Conservation (phyloP, 495 filamentous ascomycete genomes). For the Xylaria longipes region DNA sequence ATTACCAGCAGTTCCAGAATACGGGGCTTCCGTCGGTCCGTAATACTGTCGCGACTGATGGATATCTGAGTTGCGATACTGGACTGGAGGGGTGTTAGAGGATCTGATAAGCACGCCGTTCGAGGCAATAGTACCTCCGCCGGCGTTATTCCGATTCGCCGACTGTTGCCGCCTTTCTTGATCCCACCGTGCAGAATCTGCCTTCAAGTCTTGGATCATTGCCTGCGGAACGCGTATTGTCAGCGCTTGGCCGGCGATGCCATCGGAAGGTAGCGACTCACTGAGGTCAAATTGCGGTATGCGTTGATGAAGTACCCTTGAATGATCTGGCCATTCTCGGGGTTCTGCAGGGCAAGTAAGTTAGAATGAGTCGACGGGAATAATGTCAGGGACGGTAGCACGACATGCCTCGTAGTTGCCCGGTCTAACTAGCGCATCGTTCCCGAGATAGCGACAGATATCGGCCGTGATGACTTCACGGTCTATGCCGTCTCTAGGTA, state of each 20-base stretch:
- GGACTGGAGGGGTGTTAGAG: constrained; percentile 65
- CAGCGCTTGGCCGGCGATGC: constrained; percentile 25
- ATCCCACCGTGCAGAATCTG: constrained; percentile 82
- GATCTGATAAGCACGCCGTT: constrained; percentile 57
- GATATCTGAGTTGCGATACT: constrained; percentile 58
- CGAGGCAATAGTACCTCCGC: constrained; percentile 64
- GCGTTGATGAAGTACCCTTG: constrained; percentile 86
- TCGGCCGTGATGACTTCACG: constrained; percentile 94
- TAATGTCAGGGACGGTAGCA: constrained; percentile 16
- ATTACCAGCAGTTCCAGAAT: constrained; percentile 33
- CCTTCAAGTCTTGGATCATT: constrained; percentile 87
- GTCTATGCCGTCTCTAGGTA: constrained; percentile 87
- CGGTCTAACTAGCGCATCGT: constrained; percentile 87
- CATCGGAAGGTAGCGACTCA: constrained; percentile 53
- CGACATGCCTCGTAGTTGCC: constrained; percentile 75
- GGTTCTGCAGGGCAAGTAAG: constrained; percentile 35
- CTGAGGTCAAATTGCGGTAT: constrained; percentile 84
- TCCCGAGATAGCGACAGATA: constrained; percentile 92
- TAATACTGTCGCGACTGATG: constrained; percentile 59
- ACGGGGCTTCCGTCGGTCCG: constrained; percentile 47
- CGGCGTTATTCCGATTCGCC: constrained; percentile 50
- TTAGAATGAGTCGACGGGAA: constrained; percentile 31
- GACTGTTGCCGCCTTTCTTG: constrained; percentile 66
- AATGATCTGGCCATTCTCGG: constrained; percentile 62
- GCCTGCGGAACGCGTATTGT: constrained; percentile 57